A percentile compares a stretch with the other conserved stretches of the same genome.
These are phyloP conservation scores for Entrophospora sp. DNA, from an alignment of 192 early-diverging fungal species.

Conservation along the genomic window DNA sequence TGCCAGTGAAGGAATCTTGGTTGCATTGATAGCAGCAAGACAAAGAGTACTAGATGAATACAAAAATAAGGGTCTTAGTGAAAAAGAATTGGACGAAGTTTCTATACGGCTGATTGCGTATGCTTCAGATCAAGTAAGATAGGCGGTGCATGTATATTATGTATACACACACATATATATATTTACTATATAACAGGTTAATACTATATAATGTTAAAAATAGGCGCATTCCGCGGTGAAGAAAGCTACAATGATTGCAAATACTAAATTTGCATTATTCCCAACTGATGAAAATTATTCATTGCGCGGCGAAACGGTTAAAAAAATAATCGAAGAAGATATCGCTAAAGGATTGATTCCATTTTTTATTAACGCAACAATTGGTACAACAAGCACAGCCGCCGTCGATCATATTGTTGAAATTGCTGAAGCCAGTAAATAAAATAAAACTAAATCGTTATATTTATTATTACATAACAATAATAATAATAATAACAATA, in stretches of 20 bases:
- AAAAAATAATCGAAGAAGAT: conserved; percentile 39
- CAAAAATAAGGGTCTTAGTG: conserved; percentile 18
- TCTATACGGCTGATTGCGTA: conserved; percentile 45
- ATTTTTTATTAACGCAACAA: conserved; percentile 52
- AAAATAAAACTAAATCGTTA: background rate
- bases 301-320: conserved; percentile 37
- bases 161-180: too few relatives aligned
- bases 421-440: conserved; percentile 36
- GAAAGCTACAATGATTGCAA: conserved; percentile 46
- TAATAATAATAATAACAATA: too few relatives aligned
- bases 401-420: conserved; percentile 48
- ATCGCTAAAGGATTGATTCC: conserved; percentile 44
- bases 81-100: conserved; percentile 23
- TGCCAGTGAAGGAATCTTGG: conserved; percentile 49
- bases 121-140: conserved; percentile 42
- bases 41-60: conserved; percentile 35
- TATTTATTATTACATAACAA: background rate
- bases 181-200: too few relatives aligned
- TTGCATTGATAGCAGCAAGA: conserved; percentile 50
- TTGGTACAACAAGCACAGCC: conserved; percentile 53
- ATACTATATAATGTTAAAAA: background rate
- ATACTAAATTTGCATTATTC: conserved; percentile 29
- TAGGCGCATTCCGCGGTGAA: conserved; percentile 46
- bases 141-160: background rate
- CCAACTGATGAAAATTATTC: conserved; percentile 30